A percentile compares a stretch with the other conserved stretches of the same genome.
Evolutionary conservation across 805 yeast species (phyloP).

Genomic region (Jamesozyma lodderae): DNA sequence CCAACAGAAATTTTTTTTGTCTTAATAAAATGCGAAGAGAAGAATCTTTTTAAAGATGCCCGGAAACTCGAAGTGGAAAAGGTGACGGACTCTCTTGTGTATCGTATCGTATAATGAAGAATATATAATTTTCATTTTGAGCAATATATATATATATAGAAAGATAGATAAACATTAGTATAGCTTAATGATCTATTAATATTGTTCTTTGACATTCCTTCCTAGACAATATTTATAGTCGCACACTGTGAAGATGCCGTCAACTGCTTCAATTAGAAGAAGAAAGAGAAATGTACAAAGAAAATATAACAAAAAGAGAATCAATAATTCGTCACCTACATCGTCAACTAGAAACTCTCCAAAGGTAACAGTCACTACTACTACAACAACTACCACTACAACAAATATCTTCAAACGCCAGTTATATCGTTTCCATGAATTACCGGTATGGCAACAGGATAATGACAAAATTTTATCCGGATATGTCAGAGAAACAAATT

Average conservation of each 20-base stretch:
- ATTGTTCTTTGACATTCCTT: too few species aligned
- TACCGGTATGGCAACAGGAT: slow-evolving; percentile 68
- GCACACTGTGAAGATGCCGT: neutral
- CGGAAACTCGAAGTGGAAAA: too few species aligned
- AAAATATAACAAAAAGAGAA: neutral
- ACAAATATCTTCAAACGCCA: neutral
- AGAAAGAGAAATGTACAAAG: neutral
- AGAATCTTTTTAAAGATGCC: too few species aligned
- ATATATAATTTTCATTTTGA: too few species aligned
- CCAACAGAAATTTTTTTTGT: too few species aligned
- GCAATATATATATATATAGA: too few species aligned
- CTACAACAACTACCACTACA: neutral
- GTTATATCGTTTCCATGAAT: slow-evolving; percentile 38
- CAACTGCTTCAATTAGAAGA: neutral
- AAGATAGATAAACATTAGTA: too few species aligned
- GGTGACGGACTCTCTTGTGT: too few species aligned
- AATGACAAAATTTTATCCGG: slow-evolving; percentile 59
- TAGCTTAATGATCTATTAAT: too few species aligned
- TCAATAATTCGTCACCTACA: neutral
- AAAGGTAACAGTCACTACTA: neutral
- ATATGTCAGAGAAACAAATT: slow-evolving; percentile 49
- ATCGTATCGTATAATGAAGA: too few species aligned
- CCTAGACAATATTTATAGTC: too few species aligned
- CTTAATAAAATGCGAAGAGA: too few species aligned
- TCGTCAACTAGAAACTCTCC: neutral